Evolutionary conservation across 179 eudicot genomes (phyloP).

Genomic region (Amaranthus tricolor): DNA sequence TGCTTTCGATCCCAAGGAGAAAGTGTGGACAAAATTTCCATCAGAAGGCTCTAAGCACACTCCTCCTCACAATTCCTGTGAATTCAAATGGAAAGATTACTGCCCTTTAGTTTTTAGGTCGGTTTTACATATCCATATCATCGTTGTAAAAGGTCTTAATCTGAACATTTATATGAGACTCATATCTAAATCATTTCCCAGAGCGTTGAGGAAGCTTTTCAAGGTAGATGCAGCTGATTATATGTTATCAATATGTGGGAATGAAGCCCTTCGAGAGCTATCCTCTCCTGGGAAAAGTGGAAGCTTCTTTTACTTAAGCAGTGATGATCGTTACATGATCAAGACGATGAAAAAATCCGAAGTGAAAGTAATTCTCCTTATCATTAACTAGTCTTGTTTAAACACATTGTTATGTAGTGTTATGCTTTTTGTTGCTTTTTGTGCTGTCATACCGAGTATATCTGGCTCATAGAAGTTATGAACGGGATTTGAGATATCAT

Average conservation of each 20-base stretch:
- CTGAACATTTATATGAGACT: neutral
- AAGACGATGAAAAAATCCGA: slow-evolving; percentile 94
- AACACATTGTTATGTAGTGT: neutral
- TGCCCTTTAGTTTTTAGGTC: slow-evolving; percentile 97
- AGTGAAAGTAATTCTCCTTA: slow-evolving; percentile 55
- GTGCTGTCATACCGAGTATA: too few species aligned
- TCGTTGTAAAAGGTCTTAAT: neutral
- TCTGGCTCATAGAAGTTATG: too few species aligned
- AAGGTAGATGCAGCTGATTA: slow-evolving; percentile 96
- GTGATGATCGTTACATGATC: slow-evolving; percentile 93
- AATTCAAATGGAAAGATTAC: slow-evolving; percentile 96
- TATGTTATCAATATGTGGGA: slow-evolving; percentile 87
- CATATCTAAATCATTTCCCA: slow-evolving; percentile 20
- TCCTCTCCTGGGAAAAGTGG: slow-evolving; percentile 96
- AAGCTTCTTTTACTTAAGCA: slow-evolving; percentile 86
- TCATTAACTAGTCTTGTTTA: neutral
- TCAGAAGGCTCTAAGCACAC: slow-evolving; percentile 87
- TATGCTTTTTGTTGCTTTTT: neutral
- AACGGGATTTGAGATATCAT: too few species aligned
- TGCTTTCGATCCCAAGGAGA: slow-evolving; percentile 84
- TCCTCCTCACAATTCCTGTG: slow-evolving; percentile 93
- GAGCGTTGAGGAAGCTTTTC: slow-evolving; percentile 83
- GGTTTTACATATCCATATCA: slow-evolving; percentile 5
- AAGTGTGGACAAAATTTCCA: slow-evolving; percentile 93
- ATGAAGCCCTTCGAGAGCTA: slow-evolving; percentile 83